Percentiles rank a stretch among this genome's conserved stretches.
phyloP scores from a whole-genome alignment of 495 filamentous ascomycete genomes.

The Penicillium turbatum region DNA sequence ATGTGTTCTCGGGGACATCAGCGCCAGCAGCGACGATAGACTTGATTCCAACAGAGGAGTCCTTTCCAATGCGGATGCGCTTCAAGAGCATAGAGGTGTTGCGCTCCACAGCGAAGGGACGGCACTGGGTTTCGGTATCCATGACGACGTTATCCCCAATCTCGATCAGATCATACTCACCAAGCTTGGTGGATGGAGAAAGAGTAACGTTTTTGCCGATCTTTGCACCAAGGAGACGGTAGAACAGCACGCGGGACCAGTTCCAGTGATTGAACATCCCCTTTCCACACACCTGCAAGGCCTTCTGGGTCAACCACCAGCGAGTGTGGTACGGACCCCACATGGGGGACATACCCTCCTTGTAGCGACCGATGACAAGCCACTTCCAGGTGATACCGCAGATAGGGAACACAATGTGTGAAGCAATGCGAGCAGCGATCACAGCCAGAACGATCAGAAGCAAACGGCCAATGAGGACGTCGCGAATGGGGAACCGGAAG shows the following conservation, averaged over 20 bases:
- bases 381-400: conserved; percentile 40
- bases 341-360: conserved; percentile 44
- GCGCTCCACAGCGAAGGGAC: conserved; percentile 42
- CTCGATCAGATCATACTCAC: conserved; percentile 45
- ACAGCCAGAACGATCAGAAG: conserved; percentile 32
- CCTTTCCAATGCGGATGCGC: conserved; percentile 35
- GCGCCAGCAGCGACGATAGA: conserved; percentile 42
- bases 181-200: conserved; percentile 25
- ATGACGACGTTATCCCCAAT: conserved; percentile 39
- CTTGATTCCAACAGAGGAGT: conserved; percentile 33
- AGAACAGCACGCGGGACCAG: conserved; percentile 32
- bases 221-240: conserved; percentile 38
- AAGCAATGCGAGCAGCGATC: conserved; percentile 24
- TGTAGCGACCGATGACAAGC: conserved; percentile 41
- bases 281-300: conserved; percentile 34
- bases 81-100: conserved; percentile 46
- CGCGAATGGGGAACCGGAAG: conserved; percentile 17
- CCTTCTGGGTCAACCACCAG: conserved; percentile 48
- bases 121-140: conserved; percentile 28
- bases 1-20: conserved; percentile 32
- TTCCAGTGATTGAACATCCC: conserved; percentile 34
- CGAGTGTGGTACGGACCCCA: conserved; percentile 46
- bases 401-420: conserved; percentile 27
- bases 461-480: conserved; percentile 27
- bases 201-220: conserved; percentile 40